Evolutionary conservation across 768 basidiomycete species (phyloP), one percentile per base, ranked within the genome.

Genomic region (Lactarius hengduanensis): DNA sequence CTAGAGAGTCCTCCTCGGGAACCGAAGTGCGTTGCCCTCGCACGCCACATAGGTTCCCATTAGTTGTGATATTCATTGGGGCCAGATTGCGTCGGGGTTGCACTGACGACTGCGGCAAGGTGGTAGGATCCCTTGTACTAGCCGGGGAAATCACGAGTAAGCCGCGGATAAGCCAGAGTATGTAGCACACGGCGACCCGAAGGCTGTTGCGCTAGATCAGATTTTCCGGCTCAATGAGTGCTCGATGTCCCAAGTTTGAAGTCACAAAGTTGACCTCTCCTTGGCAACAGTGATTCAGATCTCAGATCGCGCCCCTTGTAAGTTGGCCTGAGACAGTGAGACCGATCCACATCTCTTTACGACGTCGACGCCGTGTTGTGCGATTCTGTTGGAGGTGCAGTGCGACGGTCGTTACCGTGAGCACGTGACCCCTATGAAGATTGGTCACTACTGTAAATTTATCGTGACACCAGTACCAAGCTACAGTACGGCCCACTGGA

Each of bases 31-130:
- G 64, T 18, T 45, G 40, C 9, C 40, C 61, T 9, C 22, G 62
- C 62, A 67, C 53, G 15, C 30, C 3, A 28, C 16, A 34, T 9
- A 26, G 26, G 57, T 34, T 18, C 53, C 40, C 62, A 55, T 63
- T 41, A 67, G 38, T 59, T 20, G n/a, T 38, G 62, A 63, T 20
- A 28, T 11, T 1, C 43, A 43, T 38, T 3, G 4, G 3, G 7
- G 55, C 43, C 32, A 26, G 57, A 26, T 58, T 38, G 36, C 36
- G 36, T 4, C 30, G 57, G 57, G 57, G 38, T 40, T 16, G 36
- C 57, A 58, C 36, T 34, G 55, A 18, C 20, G 30, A 32, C 16
- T n/a, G 18, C 26, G 1, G n/a, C 7, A n/a, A 22, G 16, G 32
- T 0, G 3, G n/a, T 22, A 28, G 26, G 9, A 8, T 15, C 45